These are phyloP conservation scores for Trichopus zeylanicus DNA, from an alignment of 116 monocot species.

Conservation along the genomic window DNA sequence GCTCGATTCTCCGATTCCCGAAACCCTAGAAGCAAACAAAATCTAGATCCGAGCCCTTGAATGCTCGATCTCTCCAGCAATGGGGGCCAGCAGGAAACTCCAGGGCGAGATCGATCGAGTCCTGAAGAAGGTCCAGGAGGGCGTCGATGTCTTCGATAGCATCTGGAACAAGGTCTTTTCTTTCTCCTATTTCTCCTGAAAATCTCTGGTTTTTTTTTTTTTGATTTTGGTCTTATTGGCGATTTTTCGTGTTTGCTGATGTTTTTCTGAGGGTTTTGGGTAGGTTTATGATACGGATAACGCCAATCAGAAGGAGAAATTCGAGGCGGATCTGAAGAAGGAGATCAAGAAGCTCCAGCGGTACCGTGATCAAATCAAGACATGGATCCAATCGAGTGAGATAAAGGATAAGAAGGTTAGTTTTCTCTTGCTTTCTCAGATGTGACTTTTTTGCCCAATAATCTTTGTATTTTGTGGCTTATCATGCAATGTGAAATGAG, in stretches of 20 bases:
- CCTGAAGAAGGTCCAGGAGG: slow-evolving; percentile 95
- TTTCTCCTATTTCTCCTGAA: too few relatives aligned
- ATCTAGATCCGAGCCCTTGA: slow-evolving; percentile 8
- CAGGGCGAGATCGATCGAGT: slow-evolving; percentile 99
- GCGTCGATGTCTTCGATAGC: slow-evolving; percentile 98
- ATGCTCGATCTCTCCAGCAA: slow-evolving; percentile 17
- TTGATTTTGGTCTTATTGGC: neutral
- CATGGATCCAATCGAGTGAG: slow-evolving; percentile 98
- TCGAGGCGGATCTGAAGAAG: slow-evolving; percentile 96
- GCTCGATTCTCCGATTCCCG: neutral
- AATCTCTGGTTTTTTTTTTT: neutral
- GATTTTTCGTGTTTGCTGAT: neutral
- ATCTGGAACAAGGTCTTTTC: slow-evolving; percentile 99
- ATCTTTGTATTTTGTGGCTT: neutral
- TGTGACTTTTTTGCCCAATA: neutral
- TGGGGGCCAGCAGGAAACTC: slow-evolving; percentile 96
- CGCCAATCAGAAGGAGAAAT: slow-evolving; percentile 98
- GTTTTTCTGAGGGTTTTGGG: neutral
- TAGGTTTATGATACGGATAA: slow-evolving; percentile 99
- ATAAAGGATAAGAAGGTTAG: slow-evolving; percentile 85
- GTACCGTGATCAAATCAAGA: slow-evolving; percentile 96
- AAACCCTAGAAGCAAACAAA: too few relatives aligned
- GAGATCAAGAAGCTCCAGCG: slow-evolving; percentile 99
- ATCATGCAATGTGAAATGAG: neutral
- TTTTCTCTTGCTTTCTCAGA: too few relatives aligned